These are phyloP conservation scores for Trichosporon sp. DNA, from an alignment of 1,284 basidiomycete genomes.

Conservation along the genomic window DNA sequence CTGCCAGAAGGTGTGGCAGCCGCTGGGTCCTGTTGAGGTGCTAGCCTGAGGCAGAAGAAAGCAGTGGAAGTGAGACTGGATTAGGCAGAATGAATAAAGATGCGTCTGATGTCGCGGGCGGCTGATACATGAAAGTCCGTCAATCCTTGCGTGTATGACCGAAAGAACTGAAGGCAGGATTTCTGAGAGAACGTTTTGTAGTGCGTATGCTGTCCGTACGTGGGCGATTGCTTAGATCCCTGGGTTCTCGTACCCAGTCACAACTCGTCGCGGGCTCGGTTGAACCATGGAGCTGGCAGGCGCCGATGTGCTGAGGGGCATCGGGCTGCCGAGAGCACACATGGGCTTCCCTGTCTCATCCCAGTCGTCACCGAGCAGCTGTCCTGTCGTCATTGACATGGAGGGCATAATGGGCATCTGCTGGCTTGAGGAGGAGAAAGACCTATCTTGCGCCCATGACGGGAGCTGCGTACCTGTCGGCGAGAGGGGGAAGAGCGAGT, in stretches of 20 bases:
- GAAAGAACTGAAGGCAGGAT: too few relatives aligned
- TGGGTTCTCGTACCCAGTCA: background rate
- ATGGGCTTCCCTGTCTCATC: background rate
- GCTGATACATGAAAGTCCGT: too few relatives aligned
- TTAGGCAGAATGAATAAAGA: too few relatives aligned
- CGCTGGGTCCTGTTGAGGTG: too few relatives aligned
- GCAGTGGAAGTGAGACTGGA: too few relatives aligned
- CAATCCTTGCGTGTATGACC: too few relatives aligned
- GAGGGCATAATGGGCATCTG: background rate
- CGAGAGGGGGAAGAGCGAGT: constrained; percentile 1
- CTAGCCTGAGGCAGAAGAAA: too few relatives aligned
- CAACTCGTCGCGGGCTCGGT: background rate
- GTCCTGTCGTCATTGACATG: background rate
- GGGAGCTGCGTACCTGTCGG: background rate
- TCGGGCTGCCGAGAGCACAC: background rate
- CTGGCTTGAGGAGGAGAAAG: background rate
- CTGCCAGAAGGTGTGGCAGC: too few relatives aligned
- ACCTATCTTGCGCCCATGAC: background rate
- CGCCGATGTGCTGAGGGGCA: background rate
- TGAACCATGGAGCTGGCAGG: background rate
- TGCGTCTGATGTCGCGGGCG: too few relatives aligned
- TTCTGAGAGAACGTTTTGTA: too few relatives aligned
- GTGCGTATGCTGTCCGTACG: too few relatives aligned
- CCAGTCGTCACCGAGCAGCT: background rate
- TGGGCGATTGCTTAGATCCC: background rate